These are phyloP conservation scores for Phytophthora macrochlamydospora DNA, from an alignment of 352 stramenopile genomes.

Conservation along the genomic window DNA sequence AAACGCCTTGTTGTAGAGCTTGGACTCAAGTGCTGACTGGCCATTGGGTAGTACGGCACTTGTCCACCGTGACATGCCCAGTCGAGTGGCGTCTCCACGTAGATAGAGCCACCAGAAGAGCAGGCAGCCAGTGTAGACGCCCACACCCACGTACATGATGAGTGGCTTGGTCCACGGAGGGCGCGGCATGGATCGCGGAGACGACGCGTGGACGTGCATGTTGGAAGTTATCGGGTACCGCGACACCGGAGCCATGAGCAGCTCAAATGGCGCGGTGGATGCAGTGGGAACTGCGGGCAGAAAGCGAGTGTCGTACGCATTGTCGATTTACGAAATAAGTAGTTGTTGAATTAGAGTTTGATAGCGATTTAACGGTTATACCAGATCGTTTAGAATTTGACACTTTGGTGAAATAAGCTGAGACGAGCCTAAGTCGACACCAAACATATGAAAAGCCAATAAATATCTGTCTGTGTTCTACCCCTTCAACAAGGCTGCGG, in stretches of 20 bases:
- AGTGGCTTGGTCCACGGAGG: conserved; percentile 16
- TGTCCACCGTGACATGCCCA: conserved; percentile 17
- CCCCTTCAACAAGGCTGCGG: conserved; percentile 22
- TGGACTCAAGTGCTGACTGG: not conserved
- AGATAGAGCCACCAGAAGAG: conserved; percentile 37
- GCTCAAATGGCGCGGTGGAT: not conserved
- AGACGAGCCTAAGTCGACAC: no score
- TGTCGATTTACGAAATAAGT: not conserved
- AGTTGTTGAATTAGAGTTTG: not conserved
- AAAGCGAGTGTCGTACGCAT: not conserved
- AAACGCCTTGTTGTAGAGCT: not conserved
- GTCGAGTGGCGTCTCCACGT: conserved; percentile 21
- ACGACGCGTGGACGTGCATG: not conserved
- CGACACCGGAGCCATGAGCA: not conserved
- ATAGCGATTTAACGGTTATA: not conserved
- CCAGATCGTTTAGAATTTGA: not conserved
- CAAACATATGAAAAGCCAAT: conserved; percentile 14
- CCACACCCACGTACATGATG: conserved; percentile 28
- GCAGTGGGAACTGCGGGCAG: not conserved
- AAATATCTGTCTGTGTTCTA: conserved; percentile 6
- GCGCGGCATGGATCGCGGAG: conserved; percentile 5
- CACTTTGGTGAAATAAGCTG: conserved; percentile 2
- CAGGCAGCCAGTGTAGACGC: conserved; percentile 22
- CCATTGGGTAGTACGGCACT: conserved; percentile 14
- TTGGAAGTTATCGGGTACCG: not conserved